Percentiles rank a stretch among this genome's conserved stretches.
These are phyloP conservation scores for Oxytropis ochrocephala DNA, from an alignment of 306 rosid species.

Conservation along the genomic window DNA sequence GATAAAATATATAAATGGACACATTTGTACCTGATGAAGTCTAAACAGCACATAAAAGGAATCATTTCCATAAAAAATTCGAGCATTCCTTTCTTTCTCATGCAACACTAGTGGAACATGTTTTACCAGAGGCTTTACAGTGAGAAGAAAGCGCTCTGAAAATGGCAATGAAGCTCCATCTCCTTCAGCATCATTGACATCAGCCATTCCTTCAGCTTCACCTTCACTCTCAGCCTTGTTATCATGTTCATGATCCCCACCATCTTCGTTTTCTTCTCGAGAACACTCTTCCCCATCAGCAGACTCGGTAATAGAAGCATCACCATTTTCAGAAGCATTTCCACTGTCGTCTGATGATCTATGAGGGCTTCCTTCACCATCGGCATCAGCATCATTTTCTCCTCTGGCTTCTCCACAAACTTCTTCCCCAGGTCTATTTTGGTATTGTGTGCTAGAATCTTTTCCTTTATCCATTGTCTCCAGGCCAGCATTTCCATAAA, in stretches of 20 bases:
- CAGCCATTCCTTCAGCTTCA: constrained; percentile 94
- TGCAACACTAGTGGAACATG: constrained; percentile 50
- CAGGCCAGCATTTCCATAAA: constrained; percentile 48
- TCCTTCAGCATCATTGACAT: constrained; percentile 91
- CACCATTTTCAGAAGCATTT: constrained; percentile 85
- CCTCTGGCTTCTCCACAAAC: constrained; percentile 65
- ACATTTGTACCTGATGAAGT: constrained; percentile 79
- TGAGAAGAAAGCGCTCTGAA: constrained; percentile 71
- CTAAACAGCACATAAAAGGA: constrained; percentile 90
- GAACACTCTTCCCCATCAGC: constrained; percentile 94
- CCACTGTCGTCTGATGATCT: constrained; percentile 94
- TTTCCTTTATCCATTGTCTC: constrained; percentile 48
- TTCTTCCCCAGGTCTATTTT: constrained; percentile 51
- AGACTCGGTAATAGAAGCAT: constrained; percentile 83
- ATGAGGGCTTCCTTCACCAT: constrained; percentile 86
- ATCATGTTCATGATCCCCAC: constrained; percentile 64
- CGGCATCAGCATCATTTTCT: constrained; percentile 76
- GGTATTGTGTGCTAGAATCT: constrained; percentile 52
- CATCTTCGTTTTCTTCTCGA: constrained; percentile 79
- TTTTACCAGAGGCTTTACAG: constrained; percentile 92
- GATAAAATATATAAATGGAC: background rate
- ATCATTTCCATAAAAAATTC: constrained; percentile 86
- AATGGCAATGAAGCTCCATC: constrained; percentile 65
- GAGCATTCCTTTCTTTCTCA: constrained; percentile 50
- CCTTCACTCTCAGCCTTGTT: constrained; percentile 98